Percentiles rank a stretch among this genome's conserved stretches.
phyloP scores from a whole-genome alignment of 2,329 filamentous ascomycete species.

The Phialophora chinensis region DNA sequence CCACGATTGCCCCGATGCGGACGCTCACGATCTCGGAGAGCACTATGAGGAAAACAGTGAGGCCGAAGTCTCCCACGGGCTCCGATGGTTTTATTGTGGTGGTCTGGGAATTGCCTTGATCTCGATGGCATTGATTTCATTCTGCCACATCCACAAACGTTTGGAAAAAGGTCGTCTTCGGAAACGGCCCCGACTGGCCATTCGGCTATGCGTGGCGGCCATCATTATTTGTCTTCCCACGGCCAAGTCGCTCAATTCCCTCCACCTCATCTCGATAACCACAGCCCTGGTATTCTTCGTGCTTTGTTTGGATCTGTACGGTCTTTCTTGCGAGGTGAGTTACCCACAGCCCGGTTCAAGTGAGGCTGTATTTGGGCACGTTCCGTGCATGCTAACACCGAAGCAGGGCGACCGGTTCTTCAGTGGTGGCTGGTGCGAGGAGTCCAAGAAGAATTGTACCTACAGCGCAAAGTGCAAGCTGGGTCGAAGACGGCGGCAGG shows the following conservation, averaged over 20 bases:
- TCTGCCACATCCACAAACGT: constrained; percentile 63
- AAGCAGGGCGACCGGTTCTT: constrained; percentile 50
- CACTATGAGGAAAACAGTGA: constrained; percentile 59
- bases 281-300: constrained; percentile 55
- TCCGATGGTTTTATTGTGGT: constrained; percentile 69
- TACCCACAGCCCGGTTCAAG: neutral
- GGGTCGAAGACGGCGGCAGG: constrained; percentile 42
- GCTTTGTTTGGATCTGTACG: constrained; percentile 58
- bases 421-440: constrained; percentile 40
- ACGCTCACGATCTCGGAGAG: constrained; percentile 58
- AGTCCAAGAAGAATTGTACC: constrained; percentile 45
- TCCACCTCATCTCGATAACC: constrained; percentile 55
- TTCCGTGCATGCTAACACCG: neutral
- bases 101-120: constrained; percentile 63
- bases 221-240: constrained; percentile 63
- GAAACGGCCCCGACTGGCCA: constrained; percentile 59
- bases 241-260: constrained; percentile 52
- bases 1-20: constrained; percentile 58
- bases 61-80: constrained; percentile 57
- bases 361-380: neutral
- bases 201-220: constrained; percentile 58
- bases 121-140: constrained; percentile 61
- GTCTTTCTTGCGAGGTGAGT: constrained; percentile 51
- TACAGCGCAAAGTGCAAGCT: constrained; percentile 52
- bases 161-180: constrained; percentile 56